Evolutionary conservation across 1,284 basidiomycete genomes (phyloP), one percentile per base, ranked within the genome.

Genomic region (Marasmius sp.): DNA sequence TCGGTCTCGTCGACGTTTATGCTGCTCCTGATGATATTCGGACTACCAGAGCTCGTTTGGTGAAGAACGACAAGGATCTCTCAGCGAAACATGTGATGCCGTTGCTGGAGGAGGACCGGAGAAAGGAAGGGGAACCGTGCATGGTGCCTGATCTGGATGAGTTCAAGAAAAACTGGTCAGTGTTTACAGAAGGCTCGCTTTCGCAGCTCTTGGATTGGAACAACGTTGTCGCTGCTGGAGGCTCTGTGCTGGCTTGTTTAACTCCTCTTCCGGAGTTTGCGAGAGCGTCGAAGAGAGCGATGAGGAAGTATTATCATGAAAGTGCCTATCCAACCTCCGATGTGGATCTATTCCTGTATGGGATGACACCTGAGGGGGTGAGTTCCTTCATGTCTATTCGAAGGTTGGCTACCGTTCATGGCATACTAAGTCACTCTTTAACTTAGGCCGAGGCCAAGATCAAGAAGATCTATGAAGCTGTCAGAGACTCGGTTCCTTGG

Each of bases 341-440:
- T 68, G 75, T 87, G n/a, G 85, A 88, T 69, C 71, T 88, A 10
- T 88, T 87, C 67, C 71, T 88, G 49, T 86, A 82, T 75, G 85
- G 84, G 1, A 67, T 87, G 70, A 81, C 77, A 12, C 73, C 80
- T 18, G 82, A 81, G 61, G 76, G 86, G 70, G 81, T 80, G 56
- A 39, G 70, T 65, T 43, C 36, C 20, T 12, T 37, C 43, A 38
- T 33, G 9, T 49, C 5, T 27, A 27, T 63, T 27, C 27, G 27
- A 16, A 43, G 2, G 47, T 33, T 18, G n/a, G 12, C 9, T 18
- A 27, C 27, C 27, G 27, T 47, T 54, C 27, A 27, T 27, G 27
- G 27, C 27, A 27, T 27, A 27, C 27, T 27, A 27, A 27, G 27
- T 5, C 27, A 27, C 27, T 27, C 27, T 27, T 27, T 5, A 27